phyloP scores from a whole-genome alignment of 768 basidiomycete genomes.

The Xerocomellus chrysenteron region DNA sequence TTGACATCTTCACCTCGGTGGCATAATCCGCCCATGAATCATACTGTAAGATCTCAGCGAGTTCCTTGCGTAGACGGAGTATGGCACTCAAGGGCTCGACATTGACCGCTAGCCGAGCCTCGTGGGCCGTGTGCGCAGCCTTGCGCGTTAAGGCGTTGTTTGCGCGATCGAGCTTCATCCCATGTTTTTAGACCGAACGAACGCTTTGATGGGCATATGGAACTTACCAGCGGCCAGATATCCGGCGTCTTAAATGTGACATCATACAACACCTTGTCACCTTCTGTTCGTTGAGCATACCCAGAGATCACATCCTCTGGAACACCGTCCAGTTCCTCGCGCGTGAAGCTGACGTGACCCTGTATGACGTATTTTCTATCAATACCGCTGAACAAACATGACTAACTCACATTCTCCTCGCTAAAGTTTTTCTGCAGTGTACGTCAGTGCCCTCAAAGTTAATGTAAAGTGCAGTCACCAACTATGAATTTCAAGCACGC shows the following conservation, averaged over 20 bases:
- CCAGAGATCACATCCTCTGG: slow-evolving; percentile 77
- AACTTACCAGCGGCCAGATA: slow-evolving; percentile 67
- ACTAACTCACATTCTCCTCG: slow-evolving; percentile 65
- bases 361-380: slow-evolving; percentile 25
- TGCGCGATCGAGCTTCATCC: slow-evolving; percentile 69
- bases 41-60: slow-evolving; percentile 67
- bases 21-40: slow-evolving; percentile 80
- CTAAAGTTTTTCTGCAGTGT: slow-evolving; percentile 74
- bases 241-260: slow-evolving; percentile 82
- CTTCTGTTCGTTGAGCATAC: slow-evolving; percentile 62
- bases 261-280: slow-evolving; percentile 56
- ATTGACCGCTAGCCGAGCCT: slow-evolving; percentile 65
- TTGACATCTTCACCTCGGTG: slow-evolving; percentile 83
- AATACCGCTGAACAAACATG: not conserved
- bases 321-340: slow-evolving; percentile 76
- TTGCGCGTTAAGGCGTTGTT: slow-evolving; percentile 66
- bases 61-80: slow-evolving; percentile 65
- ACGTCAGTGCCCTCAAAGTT: not conserved
- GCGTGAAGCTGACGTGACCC: slow-evolving; percentile 63
- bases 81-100: slow-evolving; percentile 66
- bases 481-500: slow-evolving; percentile 74
- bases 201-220: not conserved
- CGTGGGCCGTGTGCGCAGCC: slow-evolving; percentile 60
- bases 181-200: not conserved
- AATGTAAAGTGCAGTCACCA: slow-evolving; percentile 25